A percentile compares a stretch with the other conserved stretches of the same genome.
Evolutionary conservation across 2,329 filamentous ascomycete species (phyloP).

Genomic region (Trichoderma sp.): DNA sequence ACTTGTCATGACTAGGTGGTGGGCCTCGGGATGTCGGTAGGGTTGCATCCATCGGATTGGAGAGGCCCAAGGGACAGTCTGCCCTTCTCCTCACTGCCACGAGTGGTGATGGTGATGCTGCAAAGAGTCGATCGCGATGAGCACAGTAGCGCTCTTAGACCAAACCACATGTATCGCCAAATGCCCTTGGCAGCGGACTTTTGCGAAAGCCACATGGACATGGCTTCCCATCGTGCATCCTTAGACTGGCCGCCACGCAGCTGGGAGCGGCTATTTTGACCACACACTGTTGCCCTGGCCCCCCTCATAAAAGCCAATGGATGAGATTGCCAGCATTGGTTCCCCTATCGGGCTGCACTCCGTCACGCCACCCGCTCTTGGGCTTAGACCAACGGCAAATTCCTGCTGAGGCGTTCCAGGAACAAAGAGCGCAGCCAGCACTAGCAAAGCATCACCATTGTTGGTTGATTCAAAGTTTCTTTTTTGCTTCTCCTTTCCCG

Average conservation of each 20-base stretch:
- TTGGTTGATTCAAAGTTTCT: not conserved
- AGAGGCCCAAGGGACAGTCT: not conserved
- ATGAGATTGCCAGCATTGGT: not conserved
- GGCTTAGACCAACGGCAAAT: constrained; percentile 7
- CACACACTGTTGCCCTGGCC: not conserved
- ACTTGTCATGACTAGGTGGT: not conserved
- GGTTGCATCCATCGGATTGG: constrained; percentile 5
- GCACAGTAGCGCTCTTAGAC: not conserved
- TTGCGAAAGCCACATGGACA: constrained; percentile 12
- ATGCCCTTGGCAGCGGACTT: constrained; percentile 4
- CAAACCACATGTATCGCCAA: not conserved
- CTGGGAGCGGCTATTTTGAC: not conserved
- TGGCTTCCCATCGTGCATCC: constrained; percentile 4
- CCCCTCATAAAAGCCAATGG: not conserved
- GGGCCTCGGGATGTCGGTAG: not conserved
- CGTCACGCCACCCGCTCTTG: constrained; percentile 15
- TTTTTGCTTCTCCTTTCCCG: not conserved
- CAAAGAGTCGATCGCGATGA: constrained; percentile 7
- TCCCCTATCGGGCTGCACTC: not conserved
- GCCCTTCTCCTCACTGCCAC: not conserved
- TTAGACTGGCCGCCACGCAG: constrained; percentile 6
- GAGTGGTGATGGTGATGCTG: not conserved
- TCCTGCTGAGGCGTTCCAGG: not conserved
- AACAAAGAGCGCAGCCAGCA: not conserved
- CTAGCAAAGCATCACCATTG: not conserved